These are phyloP conservation scores for Cylindrotheca fusiformis DNA, from an alignment of 108 stramenopile genomes.

Conservation along the genomic window DNA sequence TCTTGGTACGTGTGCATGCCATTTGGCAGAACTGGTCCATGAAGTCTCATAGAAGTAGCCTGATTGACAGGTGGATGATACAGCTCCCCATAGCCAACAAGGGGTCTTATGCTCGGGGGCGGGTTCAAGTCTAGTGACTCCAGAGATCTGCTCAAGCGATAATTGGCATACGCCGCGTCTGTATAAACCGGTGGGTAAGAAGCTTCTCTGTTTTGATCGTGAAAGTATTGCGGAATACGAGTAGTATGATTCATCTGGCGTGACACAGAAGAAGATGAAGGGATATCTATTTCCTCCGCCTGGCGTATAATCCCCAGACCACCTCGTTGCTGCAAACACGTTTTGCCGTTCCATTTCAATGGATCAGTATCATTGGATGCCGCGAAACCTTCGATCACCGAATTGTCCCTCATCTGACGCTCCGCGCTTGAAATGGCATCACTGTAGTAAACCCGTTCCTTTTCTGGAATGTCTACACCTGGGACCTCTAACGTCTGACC, in stretches of 20 bases:
- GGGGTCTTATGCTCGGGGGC: neutral
- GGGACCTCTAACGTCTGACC: constrained; percentile 38
- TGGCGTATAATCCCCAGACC: neutral
- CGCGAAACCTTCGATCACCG: neutral
- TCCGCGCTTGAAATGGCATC: neutral
- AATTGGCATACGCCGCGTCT: neutral
- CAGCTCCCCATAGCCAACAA: too few relatives aligned
- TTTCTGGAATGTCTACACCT: constrained; percentile 9
- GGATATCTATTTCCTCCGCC: neutral
- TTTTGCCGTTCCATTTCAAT: too few relatives aligned
- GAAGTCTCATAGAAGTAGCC: too few relatives aligned
- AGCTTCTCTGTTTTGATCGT: neutral
- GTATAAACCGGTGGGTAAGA: neutral
- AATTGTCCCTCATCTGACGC: neutral
- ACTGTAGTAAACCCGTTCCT: constrained; percentile 12
- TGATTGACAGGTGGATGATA: too few relatives aligned
- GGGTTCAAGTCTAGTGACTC: neutral
- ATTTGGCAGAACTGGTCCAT: too few relatives aligned
- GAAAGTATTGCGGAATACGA: neutral
- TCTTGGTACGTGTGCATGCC: too few relatives aligned
- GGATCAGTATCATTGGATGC: too few relatives aligned
- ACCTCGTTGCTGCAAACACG: neutral
- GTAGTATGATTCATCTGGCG: neutral
- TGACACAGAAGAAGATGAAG: neutral
- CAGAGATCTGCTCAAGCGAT: neutral